Evolutionary conservation across 371 early-diverging fungal species (phyloP).

Genomic region (Apophysomyces variabilis): DNA sequence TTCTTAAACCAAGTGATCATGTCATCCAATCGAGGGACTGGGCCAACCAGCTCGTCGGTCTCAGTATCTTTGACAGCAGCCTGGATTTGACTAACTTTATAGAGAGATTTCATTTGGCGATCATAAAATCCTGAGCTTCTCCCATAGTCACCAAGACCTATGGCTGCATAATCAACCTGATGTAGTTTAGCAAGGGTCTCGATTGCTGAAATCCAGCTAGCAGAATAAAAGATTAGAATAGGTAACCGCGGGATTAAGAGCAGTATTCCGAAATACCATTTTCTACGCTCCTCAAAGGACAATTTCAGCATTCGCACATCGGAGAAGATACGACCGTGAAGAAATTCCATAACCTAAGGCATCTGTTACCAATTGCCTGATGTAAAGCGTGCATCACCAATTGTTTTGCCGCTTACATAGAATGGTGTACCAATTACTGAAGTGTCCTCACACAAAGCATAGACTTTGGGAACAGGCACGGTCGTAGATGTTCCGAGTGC

Average conservation of each 20-base stretch:
- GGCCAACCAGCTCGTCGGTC: constrained; percentile 63
- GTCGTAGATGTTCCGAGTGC: constrained; percentile 74
- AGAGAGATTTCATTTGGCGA: constrained; percentile 79
- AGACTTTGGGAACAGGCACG: constrained; percentile 91
- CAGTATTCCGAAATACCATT: constrained; percentile 45
- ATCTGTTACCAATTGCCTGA: not conserved
- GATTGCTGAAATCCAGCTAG: constrained; percentile 75
- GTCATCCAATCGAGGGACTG: constrained; percentile 69
- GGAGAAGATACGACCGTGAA: constrained; percentile 85
- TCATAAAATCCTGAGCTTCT: constrained; percentile 72
- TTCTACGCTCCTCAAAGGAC: constrained; percentile 58
- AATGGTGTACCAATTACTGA: constrained; percentile 88
- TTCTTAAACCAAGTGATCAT: constrained; percentile 76
- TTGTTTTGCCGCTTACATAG: constrained; percentile 58
- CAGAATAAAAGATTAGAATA: constrained; percentile 18
- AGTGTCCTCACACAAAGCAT: constrained; percentile 80
- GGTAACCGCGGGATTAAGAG: not conserved
- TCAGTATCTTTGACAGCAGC: constrained; percentile 64
- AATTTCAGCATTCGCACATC: constrained; percentile 64
- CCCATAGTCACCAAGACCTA: constrained; percentile 80
- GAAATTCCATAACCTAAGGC: constrained; percentile 84
- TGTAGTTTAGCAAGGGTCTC: constrained; percentile 83
- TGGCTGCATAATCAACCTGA: constrained; percentile 61
- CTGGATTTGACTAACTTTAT: constrained; percentile 73
- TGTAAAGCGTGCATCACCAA: not conserved